phyloP scores from a whole-genome alignment of 2,329 filamentous ascomycete species.

The Colletotrichum sp. region DNA sequence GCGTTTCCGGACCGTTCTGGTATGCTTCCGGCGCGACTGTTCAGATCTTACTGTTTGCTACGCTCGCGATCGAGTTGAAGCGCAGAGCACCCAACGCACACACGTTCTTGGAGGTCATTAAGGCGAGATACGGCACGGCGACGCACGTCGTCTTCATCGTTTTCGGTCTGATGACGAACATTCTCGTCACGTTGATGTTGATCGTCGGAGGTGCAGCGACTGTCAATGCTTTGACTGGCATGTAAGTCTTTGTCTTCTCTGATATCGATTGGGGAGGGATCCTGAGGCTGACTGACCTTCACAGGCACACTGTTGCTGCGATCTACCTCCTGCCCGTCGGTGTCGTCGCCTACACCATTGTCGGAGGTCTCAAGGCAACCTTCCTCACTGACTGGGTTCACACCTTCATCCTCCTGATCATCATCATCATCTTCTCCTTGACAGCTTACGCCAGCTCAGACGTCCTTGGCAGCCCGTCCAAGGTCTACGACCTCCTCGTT shows the following conservation, averaged over 20 bases:
- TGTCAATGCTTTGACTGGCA: slow-evolving; percentile 46
- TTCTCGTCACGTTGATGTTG: slow-evolving; percentile 76
- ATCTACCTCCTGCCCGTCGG: slow-evolving; percentile 84
- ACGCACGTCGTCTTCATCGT: slow-evolving; percentile 77
- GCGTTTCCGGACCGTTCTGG: slow-evolving; percentile 57
- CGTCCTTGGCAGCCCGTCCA: slow-evolving; percentile 69
- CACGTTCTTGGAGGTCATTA: slow-evolving; percentile 76
- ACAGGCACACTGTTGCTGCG: slow-evolving; percentile 62
- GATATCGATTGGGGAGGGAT: fast-evolving
- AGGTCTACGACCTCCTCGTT: slow-evolving; percentile 72
- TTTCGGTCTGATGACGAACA: slow-evolving; percentile 80
- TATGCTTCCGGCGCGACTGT: slow-evolving; percentile 70
- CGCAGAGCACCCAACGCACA: slow-evolving; percentile 80
- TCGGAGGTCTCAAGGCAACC: slow-evolving; percentile 77
- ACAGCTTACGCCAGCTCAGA: slow-evolving; percentile 63
- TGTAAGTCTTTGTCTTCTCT: background rate
- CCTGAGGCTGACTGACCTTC: background rate
- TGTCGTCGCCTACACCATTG: slow-evolving; percentile 74
- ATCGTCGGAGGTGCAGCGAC: slow-evolving; percentile 83
- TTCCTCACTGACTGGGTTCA: slow-evolving; percentile 81
- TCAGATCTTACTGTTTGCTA: slow-evolving; percentile 85
- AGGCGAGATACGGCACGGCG: slow-evolving; percentile 70
- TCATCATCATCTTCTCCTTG: slow-evolving; percentile 80
- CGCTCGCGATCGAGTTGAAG: slow-evolving; percentile 82
- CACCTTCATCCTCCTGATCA: slow-evolving; percentile 76